phyloP scores from a whole-genome alignment of 176 grass and related monocot species.

The Tillandsia fasciculata region DNA sequence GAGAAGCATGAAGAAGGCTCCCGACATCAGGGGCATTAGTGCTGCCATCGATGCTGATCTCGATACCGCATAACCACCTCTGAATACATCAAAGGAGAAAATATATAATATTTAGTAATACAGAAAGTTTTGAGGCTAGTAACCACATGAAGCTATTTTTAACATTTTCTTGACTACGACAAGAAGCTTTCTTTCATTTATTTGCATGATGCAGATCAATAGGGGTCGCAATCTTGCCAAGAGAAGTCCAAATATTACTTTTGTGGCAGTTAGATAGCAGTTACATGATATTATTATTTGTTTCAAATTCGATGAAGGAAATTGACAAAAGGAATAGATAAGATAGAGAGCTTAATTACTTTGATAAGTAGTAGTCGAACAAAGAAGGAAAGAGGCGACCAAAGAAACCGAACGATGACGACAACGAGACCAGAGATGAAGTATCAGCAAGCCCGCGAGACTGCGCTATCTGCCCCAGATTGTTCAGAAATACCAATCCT shows the following conservation, averaged over 20 bases:
- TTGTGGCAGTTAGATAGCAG: no score
- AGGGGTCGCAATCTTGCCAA: no score
- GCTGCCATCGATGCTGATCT: constrained; percentile 70
- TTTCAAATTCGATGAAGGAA: not conserved
- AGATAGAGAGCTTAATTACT: constrained; percentile 28
- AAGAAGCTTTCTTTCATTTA: no score
- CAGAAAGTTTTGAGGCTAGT: no score
- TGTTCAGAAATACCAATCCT: constrained; percentile 90
- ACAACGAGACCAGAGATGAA: constrained; percentile 75
- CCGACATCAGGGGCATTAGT: constrained; percentile 66
- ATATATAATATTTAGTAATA: no score
- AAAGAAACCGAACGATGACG: constrained; percentile 94
- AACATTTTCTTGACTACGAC: no score
- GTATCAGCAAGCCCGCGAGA: constrained; percentile 41
- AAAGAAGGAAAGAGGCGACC: constrained; percentile 91
- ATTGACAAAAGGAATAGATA: no score
- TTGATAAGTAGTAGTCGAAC: constrained; percentile 82
- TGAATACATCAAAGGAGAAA: constrained; percentile 15
- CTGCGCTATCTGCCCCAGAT: constrained; percentile 90
- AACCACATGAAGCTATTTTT: no score
- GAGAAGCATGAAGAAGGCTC: constrained; percentile 70
- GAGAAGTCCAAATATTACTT: no score
- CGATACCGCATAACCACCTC: constrained; percentile 49
- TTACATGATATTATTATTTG: not conserved
- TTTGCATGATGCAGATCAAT: no score